Base-by-base conservation (phyloP, 169 alveolate species). In the Fabrea salina region DNA sequence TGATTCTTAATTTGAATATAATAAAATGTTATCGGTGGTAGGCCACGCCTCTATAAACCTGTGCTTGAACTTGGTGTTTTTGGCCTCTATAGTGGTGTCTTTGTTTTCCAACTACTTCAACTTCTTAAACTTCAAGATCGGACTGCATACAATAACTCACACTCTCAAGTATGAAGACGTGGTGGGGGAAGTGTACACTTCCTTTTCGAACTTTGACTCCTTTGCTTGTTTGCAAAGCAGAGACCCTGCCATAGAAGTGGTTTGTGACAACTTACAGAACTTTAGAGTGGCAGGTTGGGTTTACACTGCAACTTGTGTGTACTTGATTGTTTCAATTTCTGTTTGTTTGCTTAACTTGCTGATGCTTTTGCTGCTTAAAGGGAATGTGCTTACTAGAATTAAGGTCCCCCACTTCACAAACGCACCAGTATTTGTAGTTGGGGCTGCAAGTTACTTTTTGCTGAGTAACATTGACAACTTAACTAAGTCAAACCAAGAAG, bases 81-180 rank as follows among this genome's bases (percentile, higher is more conserved):
- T 47, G 16, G 2, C 56, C 0, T 25, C 19, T 47, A 47, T 47
- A 47, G 16, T 25, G 19, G 30, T 47, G 16, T 47, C 56, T 25
- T 25, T 47, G 19, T 47, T 47, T 25, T 25, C 16, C 30, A 47
- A 47, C 19, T 47, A 16, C 19, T 47, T 47, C 19, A 16, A n/a
- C 19, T 47, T 47, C 56, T 25, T 47, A 16, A 25, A 47, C 19
- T 47, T 47, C 56, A n/a, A 25, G 30, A 47, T 47, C 16, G 56
- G 56, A n/a, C 56, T 47, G 30, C 8, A 44, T n/a, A 47, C 56
- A 2, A 47, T 47, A n/a, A 47, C 56, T 47, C 56, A 47, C 2
- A n/a, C 19, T 47, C 56, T 47, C 19, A n/a, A 47, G 19, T 61
- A 61, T 61, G 74, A 61, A 35, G 74, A 61, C 25, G 74, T 61